Conservation (phyloP, 495 filamentous ascomycete species). For the Oidiodendron maius region DNA sequence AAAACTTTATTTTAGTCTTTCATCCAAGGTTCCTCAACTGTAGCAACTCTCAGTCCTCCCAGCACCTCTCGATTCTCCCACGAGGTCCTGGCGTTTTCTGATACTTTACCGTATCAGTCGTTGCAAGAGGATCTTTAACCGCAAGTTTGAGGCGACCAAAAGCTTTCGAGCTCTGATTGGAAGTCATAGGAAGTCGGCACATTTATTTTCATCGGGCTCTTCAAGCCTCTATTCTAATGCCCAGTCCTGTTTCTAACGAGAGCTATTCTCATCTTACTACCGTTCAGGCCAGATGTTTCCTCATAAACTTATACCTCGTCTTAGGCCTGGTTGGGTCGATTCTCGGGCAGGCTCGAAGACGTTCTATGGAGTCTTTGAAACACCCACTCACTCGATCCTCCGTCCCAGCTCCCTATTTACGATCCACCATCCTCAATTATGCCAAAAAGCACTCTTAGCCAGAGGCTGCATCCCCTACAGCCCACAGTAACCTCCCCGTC, state of each 20-base stretch:
- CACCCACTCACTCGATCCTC: no score
- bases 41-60: constrained; percentile 20
- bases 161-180: constrained; percentile 23
- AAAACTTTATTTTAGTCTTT: no score
- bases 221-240: no score
- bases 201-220: constrained; percentile 1
- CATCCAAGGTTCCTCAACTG: no score
- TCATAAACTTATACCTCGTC: no score
- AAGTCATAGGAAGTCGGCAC: constrained; percentile 26
- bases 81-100: constrained; percentile 17
- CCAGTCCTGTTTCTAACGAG: no score
- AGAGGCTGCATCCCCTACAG: constrained; percentile 78
- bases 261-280: no score
- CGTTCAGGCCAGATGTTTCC: no score
- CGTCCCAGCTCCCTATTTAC: no score
- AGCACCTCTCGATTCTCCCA: constrained; percentile 11
- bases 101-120: constrained; percentile 13
- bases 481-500: constrained; percentile 66
- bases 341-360: no score
- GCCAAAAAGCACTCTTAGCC: constrained; percentile 69
- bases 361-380: no score
- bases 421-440: constrained; percentile 50
- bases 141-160: constrained; percentile 26
- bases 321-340: no score
- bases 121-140: constrained; percentile 22